phyloP scores from a whole-genome alignment of 345 rosid species.

The Fremontodendron californicum region DNA sequence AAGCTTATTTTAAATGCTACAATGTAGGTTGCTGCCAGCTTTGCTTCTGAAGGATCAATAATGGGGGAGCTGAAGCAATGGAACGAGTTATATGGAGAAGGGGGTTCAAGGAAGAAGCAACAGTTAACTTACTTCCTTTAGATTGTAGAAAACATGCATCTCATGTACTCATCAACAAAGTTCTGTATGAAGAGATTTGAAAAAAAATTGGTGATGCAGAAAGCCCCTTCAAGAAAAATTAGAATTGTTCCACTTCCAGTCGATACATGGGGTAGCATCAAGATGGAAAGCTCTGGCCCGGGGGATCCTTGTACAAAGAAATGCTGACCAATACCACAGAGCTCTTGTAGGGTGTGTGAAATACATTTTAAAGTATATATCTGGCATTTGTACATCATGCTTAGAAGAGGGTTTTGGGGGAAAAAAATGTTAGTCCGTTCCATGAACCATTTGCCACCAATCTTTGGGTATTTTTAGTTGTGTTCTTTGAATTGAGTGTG shows the following conservation, averaged over 20 bases:
- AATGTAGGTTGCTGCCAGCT: conserved; percentile 84
- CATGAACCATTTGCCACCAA: conserved; percentile 5
- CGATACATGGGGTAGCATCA: conserved; percentile 4
- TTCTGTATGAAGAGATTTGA: neutral
- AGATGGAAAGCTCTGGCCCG: neutral
- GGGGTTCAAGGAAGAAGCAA: conserved; percentile 87
- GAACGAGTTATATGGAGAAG: conserved; percentile 90
- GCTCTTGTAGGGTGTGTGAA: neutral
- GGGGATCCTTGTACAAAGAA: conserved; percentile 4
- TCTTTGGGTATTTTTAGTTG: conserved; percentile 10
- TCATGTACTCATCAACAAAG: neutral
- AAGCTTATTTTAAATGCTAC: neutral
- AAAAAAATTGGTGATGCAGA: neutral
- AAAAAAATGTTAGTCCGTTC: neutral
- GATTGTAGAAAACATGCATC: conserved; percentile 13
- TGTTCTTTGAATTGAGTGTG: neutral
- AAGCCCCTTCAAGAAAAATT: neutral
- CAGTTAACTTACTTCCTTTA: conserved; percentile 83
- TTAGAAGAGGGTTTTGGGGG: neutral
- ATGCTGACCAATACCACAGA: neutral
- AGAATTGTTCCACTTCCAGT: neutral
- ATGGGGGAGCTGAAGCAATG: conserved; percentile 86
- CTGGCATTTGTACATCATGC: conserved; percentile 8
- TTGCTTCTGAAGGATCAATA: conserved; percentile 70
- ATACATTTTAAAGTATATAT: neutral